Evolutionary conservation across 768 basidiomycete species (phyloP).

Genomic region (Hebeloma cylindrosporum): DNA sequence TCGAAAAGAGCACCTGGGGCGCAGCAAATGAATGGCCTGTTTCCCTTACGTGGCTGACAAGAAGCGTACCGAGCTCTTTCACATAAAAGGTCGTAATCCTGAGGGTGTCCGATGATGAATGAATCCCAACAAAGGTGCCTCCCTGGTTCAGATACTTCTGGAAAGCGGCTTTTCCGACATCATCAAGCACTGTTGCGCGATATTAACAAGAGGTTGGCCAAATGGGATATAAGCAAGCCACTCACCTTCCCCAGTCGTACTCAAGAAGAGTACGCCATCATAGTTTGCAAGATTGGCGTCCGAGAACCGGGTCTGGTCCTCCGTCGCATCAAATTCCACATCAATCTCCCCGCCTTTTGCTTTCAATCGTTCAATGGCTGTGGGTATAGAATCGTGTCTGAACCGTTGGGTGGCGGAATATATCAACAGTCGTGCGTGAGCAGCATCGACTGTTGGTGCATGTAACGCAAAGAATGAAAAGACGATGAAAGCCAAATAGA

Average conservation of each 20-base stretch:
- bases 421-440: slow-evolving; percentile 47
- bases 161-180: slow-evolving; percentile 57
- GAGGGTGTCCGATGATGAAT: slow-evolving; percentile 63
- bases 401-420: slow-evolving; percentile 63
- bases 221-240: background rate
- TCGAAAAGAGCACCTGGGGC: slow-evolving; percentile 69
- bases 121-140: slow-evolving; percentile 71
- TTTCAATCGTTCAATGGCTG: slow-evolving; percentile 58
- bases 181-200: slow-evolving; percentile 52
- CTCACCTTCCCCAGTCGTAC: slow-evolving; percentile 67
- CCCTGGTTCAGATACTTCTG: slow-evolving; percentile 64
- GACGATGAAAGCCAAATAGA: slow-evolving; percentile 8
- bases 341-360: slow-evolving; percentile 44
- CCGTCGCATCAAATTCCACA: slow-evolving; percentile 61
- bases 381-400: slow-evolving; percentile 76
- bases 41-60: background rate
- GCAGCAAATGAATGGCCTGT: slow-evolving; percentile 3
- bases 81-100: slow-evolving; percentile 57
- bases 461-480: background rate
- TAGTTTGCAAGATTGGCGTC: slow-evolving; percentile 52
- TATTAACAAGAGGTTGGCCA: background rate
- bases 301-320: slow-evolving; percentile 58
- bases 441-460: slow-evolving; percentile 1
- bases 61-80: slow-evolving; percentile 53
- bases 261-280: slow-evolving; percentile 69